phyloP scores from a whole-genome alignment of 139 green algal genomes.

The Pedinophyceae sp. region DNA sequence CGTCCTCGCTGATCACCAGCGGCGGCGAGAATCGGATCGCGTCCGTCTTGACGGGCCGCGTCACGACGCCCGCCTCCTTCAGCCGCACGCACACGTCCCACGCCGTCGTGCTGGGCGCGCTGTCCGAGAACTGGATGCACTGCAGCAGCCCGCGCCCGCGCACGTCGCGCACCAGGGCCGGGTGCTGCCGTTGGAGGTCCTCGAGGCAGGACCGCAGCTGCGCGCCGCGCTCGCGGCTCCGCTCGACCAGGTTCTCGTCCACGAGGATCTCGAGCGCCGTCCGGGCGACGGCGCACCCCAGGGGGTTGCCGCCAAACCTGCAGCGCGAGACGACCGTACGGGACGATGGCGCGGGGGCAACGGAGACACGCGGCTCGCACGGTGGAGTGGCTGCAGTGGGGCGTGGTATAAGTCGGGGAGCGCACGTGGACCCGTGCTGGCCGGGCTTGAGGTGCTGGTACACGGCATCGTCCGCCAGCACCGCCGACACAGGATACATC shows the following conservation, averaged over 20 bases:
- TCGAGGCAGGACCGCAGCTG: conserved; percentile 49
- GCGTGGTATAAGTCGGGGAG: no score
- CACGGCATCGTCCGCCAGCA: conserved; percentile 65
- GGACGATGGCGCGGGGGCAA: no score
- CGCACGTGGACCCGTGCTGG: no score
- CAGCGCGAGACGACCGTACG: no score
- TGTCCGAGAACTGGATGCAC: conserved; percentile 60
- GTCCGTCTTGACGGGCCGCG: conserved; percentile 89
- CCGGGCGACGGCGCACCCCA: conserved; percentile 64
- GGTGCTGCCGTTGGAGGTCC: conserved; percentile 15
- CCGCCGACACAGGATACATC: conserved; percentile 79
- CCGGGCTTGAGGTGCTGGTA: conserved; percentile 5
- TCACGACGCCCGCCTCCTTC: conserved; percentile 61
- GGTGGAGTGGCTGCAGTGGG: no score
- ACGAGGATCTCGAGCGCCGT: conserved; percentile 78
- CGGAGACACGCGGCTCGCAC: no score
- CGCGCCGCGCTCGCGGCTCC: conserved; percentile 57
- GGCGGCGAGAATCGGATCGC: conserved; percentile 71
- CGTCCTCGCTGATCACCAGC: no score
- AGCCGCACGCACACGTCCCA: conserved; percentile 83
- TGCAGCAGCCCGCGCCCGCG: conserved; percentile 74
- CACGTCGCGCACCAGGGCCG: conserved; percentile 21
- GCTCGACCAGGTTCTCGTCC: conserved; percentile 76
- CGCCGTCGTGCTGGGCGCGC: conserved; percentile 38
- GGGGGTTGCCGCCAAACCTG: conserved; percentile 88